These are phyloP conservation scores for Nepenthes mirabilis DNA, from an alignment of 148 eudicot genomes.

Conservation along the genomic window DNA sequence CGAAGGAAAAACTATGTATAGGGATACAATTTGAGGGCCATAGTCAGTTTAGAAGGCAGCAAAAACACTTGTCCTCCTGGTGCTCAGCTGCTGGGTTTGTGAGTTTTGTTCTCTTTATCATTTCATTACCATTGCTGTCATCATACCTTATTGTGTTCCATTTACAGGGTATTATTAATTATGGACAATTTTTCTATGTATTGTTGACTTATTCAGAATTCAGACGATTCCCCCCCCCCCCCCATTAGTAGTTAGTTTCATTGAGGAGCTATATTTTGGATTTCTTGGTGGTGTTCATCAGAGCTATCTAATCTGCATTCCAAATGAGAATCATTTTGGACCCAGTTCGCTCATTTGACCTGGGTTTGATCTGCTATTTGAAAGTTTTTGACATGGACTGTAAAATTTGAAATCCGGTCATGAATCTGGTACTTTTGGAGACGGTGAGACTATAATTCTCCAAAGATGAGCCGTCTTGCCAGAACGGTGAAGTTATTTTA, in stretches of 20 bases:
- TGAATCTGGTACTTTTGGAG: no score
- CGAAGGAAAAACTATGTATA: constrained; percentile 22
- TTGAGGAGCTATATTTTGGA: no score
- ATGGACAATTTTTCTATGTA: constrained; percentile 35
- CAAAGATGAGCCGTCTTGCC: no score
- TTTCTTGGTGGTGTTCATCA: no score
- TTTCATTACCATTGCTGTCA: constrained; percentile 18
- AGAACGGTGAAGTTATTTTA: no score
- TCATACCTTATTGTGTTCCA: constrained; percentile 20
- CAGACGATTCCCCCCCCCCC: constrained; percentile 16
- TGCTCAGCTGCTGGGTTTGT: constrained; percentile 33
- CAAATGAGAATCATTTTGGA: no score
- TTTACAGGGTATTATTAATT: constrained; percentile 32
- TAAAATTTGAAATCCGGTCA: no score
- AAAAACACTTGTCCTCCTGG: constrained; percentile 20
- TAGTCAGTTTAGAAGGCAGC: constrained; percentile 7
- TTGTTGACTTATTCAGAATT: constrained; percentile 21
- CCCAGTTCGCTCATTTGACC: no score
- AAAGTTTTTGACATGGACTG: no score
- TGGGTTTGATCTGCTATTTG: no score
- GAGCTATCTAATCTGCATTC: no score
- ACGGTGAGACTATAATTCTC: no score
- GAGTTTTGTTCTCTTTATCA: constrained; percentile 23
- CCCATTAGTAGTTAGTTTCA: not conserved
- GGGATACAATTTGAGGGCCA: constrained; percentile 4